Percentiles rank a stretch among this genome's conserved stretches.
phyloP scores from a whole-genome alignment of 2,329 filamentous ascomycete species.

The Xylaria sp. region DNA sequence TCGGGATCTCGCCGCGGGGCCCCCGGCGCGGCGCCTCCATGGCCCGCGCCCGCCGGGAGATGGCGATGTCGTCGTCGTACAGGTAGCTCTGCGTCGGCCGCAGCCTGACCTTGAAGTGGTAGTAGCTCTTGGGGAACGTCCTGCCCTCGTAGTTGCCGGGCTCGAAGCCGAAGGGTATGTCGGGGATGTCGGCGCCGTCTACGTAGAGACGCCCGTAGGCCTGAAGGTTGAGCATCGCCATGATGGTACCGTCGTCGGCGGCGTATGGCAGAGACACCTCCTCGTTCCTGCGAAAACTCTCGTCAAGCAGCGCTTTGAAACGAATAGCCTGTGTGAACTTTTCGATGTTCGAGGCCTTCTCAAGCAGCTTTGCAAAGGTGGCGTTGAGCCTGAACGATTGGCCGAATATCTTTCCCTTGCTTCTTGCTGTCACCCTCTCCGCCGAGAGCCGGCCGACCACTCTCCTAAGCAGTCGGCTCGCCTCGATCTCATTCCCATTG shows the following conservation, averaged over 20 bases:
- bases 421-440: slow-evolving; percentile 60
- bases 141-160: slow-evolving; percentile 73
- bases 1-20: slow-evolving; percentile 58
- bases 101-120: slow-evolving; percentile 65
- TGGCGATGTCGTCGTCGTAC: slow-evolving; percentile 53
- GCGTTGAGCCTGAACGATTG: slow-evolving; percentile 66
- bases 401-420: slow-evolving; percentile 61
- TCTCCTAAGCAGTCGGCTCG: slow-evolving; percentile 49
- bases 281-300: slow-evolving; percentile 46
- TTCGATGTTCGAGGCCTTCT: slow-evolving; percentile 55
- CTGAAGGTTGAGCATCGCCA: slow-evolving; percentile 69
- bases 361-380: slow-evolving; percentile 58
- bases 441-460: slow-evolving; percentile 53
- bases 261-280: slow-evolving; percentile 37
- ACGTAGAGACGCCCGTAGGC: slow-evolving; percentile 60
- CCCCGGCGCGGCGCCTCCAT: slow-evolving; percentile 48
- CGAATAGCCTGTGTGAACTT: slow-evolving; percentile 61
- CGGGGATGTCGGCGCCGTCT: slow-evolving; percentile 56
- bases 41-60: slow-evolving; percentile 41
- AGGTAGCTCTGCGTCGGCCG: slow-evolving; percentile 61
- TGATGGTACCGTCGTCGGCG: slow-evolving; percentile 65
- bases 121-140: slow-evolving; percentile 65
- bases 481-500: slow-evolving; percentile 41
- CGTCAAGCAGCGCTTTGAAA: slow-evolving; percentile 65
- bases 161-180: slow-evolving; percentile 70